phyloP scores from a whole-genome alignment of 1,284 basidiomycete species.

The Pseudozyma pruni region DNA sequence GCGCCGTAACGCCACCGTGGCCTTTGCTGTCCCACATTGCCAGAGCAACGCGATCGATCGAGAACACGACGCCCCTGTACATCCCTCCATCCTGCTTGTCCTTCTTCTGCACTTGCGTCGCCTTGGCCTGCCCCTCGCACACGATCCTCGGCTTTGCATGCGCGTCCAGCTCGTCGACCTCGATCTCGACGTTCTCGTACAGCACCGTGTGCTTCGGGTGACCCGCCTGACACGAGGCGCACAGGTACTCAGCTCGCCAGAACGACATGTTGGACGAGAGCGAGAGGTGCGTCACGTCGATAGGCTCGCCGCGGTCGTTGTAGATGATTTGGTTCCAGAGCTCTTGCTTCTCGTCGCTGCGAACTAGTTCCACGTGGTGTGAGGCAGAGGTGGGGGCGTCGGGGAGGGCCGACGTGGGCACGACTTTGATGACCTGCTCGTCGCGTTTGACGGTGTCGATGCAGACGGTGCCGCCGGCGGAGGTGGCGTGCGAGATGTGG shows the following conservation, averaged over 20 bases:
- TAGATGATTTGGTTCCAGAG: slow-evolving; percentile 45
- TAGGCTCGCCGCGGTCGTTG: slow-evolving; percentile 13
- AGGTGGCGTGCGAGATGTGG: background rate
- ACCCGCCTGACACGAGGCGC: slow-evolving; percentile 19
- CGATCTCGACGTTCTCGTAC: slow-evolving; percentile 47
- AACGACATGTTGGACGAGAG: slow-evolving; percentile 25
- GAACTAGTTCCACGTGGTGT: slow-evolving; percentile 36
- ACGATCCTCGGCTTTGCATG: slow-evolving; percentile 3
- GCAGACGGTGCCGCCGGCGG: slow-evolving; percentile 16
- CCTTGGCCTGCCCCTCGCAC: slow-evolving; percentile 21
- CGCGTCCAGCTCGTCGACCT: slow-evolving; percentile 18
- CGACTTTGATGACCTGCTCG: slow-evolving; percentile 28
- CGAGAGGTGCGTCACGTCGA: slow-evolving; percentile 24
- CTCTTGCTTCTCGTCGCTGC: slow-evolving; percentile 9
- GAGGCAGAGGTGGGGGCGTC: slow-evolving; percentile 1
- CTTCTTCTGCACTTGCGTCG: slow-evolving; percentile 26
- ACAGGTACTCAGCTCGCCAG: slow-evolving; percentile 40
- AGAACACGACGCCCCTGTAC: slow-evolving; percentile 19
- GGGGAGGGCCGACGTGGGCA: slow-evolving; percentile 19
- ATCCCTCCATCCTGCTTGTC: slow-evolving; percentile 11
- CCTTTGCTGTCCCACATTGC: slow-evolving; percentile 19
- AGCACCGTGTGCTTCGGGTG: slow-evolving; percentile 21
- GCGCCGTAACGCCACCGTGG: background rate
- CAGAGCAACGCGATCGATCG: slow-evolving; percentile 29
- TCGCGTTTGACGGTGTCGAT: slow-evolving; percentile 45